Base-by-base conservation (phyloP, 106 monocot genomes). In the Allium cepa region DNA sequence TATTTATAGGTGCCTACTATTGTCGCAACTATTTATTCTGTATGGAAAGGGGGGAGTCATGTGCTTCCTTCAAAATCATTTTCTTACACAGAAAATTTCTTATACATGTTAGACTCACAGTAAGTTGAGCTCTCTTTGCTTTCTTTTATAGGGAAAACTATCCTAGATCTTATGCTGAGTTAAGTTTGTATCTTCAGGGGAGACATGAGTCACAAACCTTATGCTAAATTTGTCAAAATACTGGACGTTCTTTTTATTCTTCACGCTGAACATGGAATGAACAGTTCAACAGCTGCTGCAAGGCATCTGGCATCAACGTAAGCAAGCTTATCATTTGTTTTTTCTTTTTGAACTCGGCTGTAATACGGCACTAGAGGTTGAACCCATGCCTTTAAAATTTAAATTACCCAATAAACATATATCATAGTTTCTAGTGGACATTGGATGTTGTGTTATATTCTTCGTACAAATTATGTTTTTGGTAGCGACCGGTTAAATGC, bases 231-330 rank as follows among this genome's bases (percentile, higher is more conserved):
- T 69, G 87, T 90, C 76, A 78, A 85, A 26, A 91, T 67, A 47
- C 72, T 91, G 18, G 88, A 90, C 53, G 75, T 91, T 79, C 91
- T 96, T 36, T 91, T 91, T 80, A 96, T 96, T 56, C 71, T 96
- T 14, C 95, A 96, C 70, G 91, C 95, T 4, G 95, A 95, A 71
- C 95, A 95, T 86, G 95, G 88, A 71, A 95, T 91, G 91, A 91
- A 95, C 69, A 91, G 95, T 69, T 95, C 95, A 46, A 91, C 91
- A 7, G 85, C 95, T 85, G 95, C 91, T 78, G 91, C 81, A 62
- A 87, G 95, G 68, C 95, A 95, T 82, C 85, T 95, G 79, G 85
- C 95, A 61, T 94, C 94, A 22, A 90, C 36, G 36, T 36, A 36
- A 36, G 36, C 36, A 36, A 36, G 36, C 36, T 36, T 0, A 2